phyloP scores from a whole-genome alignment of 2,329 filamentous ascomycete genomes.

The Elsinoe perseae region DNA sequence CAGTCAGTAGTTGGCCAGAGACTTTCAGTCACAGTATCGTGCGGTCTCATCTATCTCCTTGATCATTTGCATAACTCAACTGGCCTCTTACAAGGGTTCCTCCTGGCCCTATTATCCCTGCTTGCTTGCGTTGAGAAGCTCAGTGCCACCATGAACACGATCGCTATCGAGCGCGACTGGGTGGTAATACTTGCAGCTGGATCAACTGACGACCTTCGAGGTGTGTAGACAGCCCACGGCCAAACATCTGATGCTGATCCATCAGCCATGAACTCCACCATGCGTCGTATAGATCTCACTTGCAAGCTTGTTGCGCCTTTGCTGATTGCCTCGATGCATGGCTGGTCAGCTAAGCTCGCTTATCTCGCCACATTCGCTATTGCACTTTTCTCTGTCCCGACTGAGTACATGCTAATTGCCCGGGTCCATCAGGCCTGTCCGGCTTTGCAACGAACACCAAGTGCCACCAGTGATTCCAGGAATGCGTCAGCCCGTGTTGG shows the following conservation, averaged over 20 bases:
- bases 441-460: conserved; percentile 2
- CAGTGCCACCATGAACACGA: conserved; percentile 54
- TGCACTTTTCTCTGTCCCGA: conserved; percentile 40
- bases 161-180: conserved; percentile 67
- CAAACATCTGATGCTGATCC: conserved; percentile 19
- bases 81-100: conserved; percentile 16
- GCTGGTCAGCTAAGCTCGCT: conserved; percentile 41
- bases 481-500: neutral
- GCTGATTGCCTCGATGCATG: conserved; percentile 43
- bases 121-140: conserved; percentile 65
- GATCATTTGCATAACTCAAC: conserved; percentile 15
- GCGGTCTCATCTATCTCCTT: conserved; percentile 13
- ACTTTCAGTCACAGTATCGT: conserved; percentile 23
- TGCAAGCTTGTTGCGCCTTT: conserved; percentile 52
- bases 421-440: conserved; percentile 12
- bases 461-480: neutral
- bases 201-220: conserved; percentile 26
- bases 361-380: conserved; percentile 45
- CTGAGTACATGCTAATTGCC: conserved; percentile 50
- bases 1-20: conserved; percentile 28
- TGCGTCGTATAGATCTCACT: conserved; percentile 52
- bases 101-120: conserved; percentile 36
- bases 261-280: conserved; percentile 47
- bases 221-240: conserved; percentile 13
- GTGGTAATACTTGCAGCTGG: conserved; percentile 45